Base-by-base conservation (phyloP, 2,329 filamentous ascomycete genomes). In the Paracamarosporium sp. region DNA sequence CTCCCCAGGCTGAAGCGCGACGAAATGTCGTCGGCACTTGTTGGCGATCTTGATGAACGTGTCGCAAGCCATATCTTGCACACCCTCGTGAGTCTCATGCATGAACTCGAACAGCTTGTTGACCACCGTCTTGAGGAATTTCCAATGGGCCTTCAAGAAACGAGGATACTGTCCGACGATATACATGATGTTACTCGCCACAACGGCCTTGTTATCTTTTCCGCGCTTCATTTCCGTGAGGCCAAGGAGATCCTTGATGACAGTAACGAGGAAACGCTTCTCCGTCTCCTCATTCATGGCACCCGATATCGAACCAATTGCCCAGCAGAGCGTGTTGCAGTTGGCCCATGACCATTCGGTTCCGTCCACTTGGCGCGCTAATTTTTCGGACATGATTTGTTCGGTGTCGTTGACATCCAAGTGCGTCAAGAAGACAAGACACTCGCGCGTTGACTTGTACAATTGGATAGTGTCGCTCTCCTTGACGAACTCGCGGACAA, bases 91-190 rank as follows among this genome's bases (percentile, higher is more conserved):
- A 1, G 95, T 98, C 79, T 99, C 95, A 77, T 99, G 95, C 95
- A 99, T 99, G 75, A 99, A 99, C 81, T 99, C 95, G 72, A 99
- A 99, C 5, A 99, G 86, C 82, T 99, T 99, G 81, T 99, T 99
- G 72, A 99, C 95, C 17, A 99, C 95, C 2, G 95, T 99, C 87
- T 99, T 99, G 55, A 99, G 83, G 81, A 99, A 99, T 78, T 99
- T 99, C 95, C 95, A 99, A 78, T 99, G 95, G 1, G 95, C 95
- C 82, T 99, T 99, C 70, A 99, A 82, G 81, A 99, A 99, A 20
- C 95, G 91, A 35, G 95, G 95, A 74, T 99, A 99, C 75, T 99
- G 95, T 57, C 95, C 95, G 60, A 99, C 95, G 80, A 99, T 99
- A 77, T 99, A 99, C 95, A 99, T 99, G 73, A 99, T 99, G 81